Evolutionary conservation across 2,329 filamentous ascomycete genomes (phyloP), one percentile per base, ranked within the genome.

Genomic region (Hypoxylon sp.): DNA sequence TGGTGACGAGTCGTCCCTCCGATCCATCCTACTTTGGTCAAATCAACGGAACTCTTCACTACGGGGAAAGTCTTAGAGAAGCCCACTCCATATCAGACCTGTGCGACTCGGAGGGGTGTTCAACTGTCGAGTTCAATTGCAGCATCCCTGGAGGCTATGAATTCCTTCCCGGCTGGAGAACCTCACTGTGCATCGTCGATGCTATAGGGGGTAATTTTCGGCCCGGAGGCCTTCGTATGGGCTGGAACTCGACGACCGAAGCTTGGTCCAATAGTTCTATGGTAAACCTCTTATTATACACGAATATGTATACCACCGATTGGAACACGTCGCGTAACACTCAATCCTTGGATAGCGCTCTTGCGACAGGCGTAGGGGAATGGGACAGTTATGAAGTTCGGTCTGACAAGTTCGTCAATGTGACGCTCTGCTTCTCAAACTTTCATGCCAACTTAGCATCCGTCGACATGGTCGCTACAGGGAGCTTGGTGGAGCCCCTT

Each of bases 341-440:
- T 22, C 5, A 8, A 1, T 3, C 58, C 19, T 37, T 52, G 17
- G 39, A 44, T 8, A 11, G 9, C 2, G 24, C 5, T 26, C 17
- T 8, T 3, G 33, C 19, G 2, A 31, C 14, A 6, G n/a, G 3
- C 0, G 59, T 46, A 19, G 19, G 59, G 4, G 69, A 71, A 44
- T 71, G 66, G 69, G 44, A 39, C 14, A 71, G 59, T n/a, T 67
- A 61, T 22, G 48, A 62, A 14, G 42, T 50, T 4, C 14, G 24
- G 19, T 9, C 31, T 1, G 51, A 60, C 11, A 5, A 39, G 10
- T 50, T 65, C n/a, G 11, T 67, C 17, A 71, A 71, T 22, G 57
- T 59, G 3, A 63, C 37, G 26, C 22, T 72, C 11, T 72, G 70
- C 47, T 70, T 69, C n/a, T 55, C 51, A 14, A 59, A 14, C 2